Percentiles rank a stretch among this genome's conserved stretches.
Evolutionary conservation across 1,139 yeast genomes (phyloP).

Genomic region (Taphrina betulina): DNA sequence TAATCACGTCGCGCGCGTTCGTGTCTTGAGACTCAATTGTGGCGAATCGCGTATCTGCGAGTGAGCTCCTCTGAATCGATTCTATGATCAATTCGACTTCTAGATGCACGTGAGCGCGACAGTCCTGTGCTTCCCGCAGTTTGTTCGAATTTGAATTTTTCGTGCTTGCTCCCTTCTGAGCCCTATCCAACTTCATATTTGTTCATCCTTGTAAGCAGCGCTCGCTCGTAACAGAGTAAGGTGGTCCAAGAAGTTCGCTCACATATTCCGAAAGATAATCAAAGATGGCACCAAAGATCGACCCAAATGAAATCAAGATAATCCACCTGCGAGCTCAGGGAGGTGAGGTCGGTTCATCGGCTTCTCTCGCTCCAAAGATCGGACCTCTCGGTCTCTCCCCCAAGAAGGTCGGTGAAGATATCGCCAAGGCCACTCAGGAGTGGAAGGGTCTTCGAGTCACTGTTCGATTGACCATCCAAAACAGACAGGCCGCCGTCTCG

Average conservation of each 20-base stretch:
- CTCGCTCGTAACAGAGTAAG: slow-evolving; percentile 20
- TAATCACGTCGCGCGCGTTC: too few species aligned
- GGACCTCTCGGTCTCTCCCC: slow-evolving; percentile 99
- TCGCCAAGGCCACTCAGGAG: slow-evolving; percentile 99
- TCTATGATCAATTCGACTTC: too few species aligned
- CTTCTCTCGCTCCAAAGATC: slow-evolving; percentile 99
- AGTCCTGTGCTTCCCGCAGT: too few species aligned
- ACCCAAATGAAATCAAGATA: slow-evolving; percentile 97
- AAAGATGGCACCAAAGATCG: slow-evolving; percentile 65
- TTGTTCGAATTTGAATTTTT: too few species aligned
- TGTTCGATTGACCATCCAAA: slow-evolving; percentile 97
- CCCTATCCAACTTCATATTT: slow-evolving; percentile 19
- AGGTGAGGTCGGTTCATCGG: slow-evolving; percentile 99
- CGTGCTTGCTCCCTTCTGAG: too few species aligned
- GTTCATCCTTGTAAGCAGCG: slow-evolving; percentile 33
- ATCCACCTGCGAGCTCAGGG: slow-evolving; percentile 99
- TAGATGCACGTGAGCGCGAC: too few species aligned
- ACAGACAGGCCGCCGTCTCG: slow-evolving; percentile 99
- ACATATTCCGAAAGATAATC: neutral
- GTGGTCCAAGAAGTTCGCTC: slow-evolving; percentile 24
- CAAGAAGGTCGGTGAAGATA: slow-evolving; percentile 99
- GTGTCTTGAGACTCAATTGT: too few species aligned
- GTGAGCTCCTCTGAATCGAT: too few species aligned
- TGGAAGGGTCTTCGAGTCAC: slow-evolving; percentile 93
- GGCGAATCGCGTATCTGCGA: too few species aligned